Conservation (phyloP, 1,284 basidiomycete species). For the Xerocomus minutiporus region DNA sequence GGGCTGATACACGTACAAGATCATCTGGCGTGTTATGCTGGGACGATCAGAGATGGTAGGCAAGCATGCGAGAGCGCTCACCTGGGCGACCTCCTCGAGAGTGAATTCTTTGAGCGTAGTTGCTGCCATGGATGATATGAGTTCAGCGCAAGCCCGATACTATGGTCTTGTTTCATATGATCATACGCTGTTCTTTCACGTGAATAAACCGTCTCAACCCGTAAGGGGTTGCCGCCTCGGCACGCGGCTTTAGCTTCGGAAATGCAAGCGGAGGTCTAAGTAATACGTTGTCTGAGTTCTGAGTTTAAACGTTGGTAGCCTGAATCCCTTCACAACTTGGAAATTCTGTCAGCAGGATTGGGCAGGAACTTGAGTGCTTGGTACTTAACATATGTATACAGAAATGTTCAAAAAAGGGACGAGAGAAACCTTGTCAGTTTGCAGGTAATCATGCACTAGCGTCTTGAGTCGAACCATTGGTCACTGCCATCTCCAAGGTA, state of each 20-base stretch:
- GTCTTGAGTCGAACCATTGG: no score
- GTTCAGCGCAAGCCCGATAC: not conserved
- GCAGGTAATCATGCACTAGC: no score
- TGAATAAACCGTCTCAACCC: not conserved
- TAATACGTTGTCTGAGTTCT: not conserved
- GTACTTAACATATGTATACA: no score
- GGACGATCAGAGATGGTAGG: not conserved
- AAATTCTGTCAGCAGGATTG: no score
- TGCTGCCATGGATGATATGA: constrained; percentile 30
- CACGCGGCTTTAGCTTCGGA: not conserved
- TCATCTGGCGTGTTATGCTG: constrained; percentile 64
- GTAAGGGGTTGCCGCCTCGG: not conserved
- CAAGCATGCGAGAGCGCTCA: not conserved
- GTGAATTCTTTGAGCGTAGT: constrained; percentile 36
- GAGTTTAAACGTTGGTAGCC: no score
- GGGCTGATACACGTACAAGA: constrained; percentile 37
- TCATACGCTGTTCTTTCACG: constrained; percentile 14
- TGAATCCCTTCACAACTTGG: no score
- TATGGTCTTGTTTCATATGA: constrained; percentile 12
- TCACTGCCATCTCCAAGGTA: no score
- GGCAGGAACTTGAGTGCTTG: no score
- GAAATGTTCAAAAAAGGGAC: no score
- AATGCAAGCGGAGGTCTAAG: not conserved
- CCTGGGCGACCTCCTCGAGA: constrained; percentile 40
- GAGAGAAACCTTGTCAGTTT: no score